A percentile compares a stretch with the other conserved stretches of the same genome.
Conservation (phyloP, 176 grass and related monocot species). For the Ensete ventricosum region DNA sequence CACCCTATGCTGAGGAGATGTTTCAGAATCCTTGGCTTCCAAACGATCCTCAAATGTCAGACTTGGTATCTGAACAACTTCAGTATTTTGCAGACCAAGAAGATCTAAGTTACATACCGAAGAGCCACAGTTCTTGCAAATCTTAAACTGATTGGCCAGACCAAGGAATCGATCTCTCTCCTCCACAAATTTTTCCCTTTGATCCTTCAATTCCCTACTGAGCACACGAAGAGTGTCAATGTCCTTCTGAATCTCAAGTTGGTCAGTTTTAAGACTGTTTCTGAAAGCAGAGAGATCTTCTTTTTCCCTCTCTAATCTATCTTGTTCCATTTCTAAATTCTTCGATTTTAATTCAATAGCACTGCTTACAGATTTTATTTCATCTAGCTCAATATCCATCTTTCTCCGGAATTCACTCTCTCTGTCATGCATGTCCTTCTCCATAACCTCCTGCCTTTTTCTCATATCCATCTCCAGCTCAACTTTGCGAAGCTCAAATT, state of each 20-base stretch:
- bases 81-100: slow-evolving; percentile 31
- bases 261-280: slow-evolving; percentile 58
- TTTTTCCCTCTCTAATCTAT: slow-evolving; percentile 47
- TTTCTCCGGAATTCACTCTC: slow-evolving; percentile 57
- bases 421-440: slow-evolving; percentile 58
- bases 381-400: slow-evolving; percentile 45
- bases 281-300: slow-evolving; percentile 38
- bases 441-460: slow-evolving; percentile 48
- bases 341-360: slow-evolving; percentile 61
- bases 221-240: slow-evolving; percentile 58
- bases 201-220: slow-evolving; percentile 54
- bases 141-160: slow-evolving; percentile 51
- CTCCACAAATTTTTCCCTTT: slow-evolving; percentile 56
- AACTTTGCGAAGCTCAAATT: slow-evolving; percentile 47
- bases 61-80: slow-evolving; percentile 44
- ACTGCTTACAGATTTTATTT: slow-evolving; percentile 46
- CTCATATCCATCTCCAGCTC: slow-evolving; percentile 79
- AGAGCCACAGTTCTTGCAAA: slow-evolving; percentile 76
- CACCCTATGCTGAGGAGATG: slow-evolving; percentile 28
- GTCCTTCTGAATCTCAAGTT: slow-evolving; percentile 66
- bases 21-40: slow-evolving; percentile 23
- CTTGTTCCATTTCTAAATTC: slow-evolving; percentile 52
- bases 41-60: slow-evolving; percentile 30
- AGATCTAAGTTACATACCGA: slow-evolving; percentile 47
- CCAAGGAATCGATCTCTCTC: slow-evolving; percentile 44